A percentile compares a stretch with the other conserved stretches of the same genome.
Conservation (phyloP, 176 grass and related monocot genomes). For the Oryza punctata region DNA sequence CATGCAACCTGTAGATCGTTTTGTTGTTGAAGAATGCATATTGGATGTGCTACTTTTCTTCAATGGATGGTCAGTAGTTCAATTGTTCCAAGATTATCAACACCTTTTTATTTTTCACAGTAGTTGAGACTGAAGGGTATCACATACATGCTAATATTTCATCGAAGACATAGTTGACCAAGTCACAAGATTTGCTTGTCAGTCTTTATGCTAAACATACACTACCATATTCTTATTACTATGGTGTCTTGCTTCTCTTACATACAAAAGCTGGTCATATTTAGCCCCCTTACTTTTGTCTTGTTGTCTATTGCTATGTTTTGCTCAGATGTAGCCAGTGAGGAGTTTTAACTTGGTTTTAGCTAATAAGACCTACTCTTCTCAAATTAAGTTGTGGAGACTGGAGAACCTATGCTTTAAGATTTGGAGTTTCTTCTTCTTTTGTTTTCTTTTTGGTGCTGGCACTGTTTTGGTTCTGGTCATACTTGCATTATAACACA, state of each 20-base stretch:
- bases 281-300: background rate
- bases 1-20: conserved; percentile 92
- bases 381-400: background rate
- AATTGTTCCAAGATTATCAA: conserved; percentile 12
- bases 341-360: background rate
- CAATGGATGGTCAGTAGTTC: conserved; percentile 90
- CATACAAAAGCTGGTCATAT: background rate
- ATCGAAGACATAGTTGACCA: conserved; percentile 19
- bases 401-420: background rate
- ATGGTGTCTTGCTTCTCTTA: background rate
- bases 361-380: background rate
- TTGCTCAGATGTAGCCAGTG: background rate
- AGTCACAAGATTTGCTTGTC: conserved; percentile 20
- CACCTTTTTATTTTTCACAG: background rate
- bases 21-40: conserved; percentile 96
- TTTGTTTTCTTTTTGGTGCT: background rate
- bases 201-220: conserved; percentile 22
- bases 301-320: background rate
- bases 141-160: conserved; percentile 4
- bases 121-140: conserved; percentile 20
- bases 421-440: background rate
- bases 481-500: background rate
- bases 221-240: conserved; percentile 9
- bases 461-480: background rate
- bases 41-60: conserved; percentile 99